phyloP scores from a whole-genome alignment of 768 basidiomycete genomes.

The Pisolithus tinctorius region DNA sequence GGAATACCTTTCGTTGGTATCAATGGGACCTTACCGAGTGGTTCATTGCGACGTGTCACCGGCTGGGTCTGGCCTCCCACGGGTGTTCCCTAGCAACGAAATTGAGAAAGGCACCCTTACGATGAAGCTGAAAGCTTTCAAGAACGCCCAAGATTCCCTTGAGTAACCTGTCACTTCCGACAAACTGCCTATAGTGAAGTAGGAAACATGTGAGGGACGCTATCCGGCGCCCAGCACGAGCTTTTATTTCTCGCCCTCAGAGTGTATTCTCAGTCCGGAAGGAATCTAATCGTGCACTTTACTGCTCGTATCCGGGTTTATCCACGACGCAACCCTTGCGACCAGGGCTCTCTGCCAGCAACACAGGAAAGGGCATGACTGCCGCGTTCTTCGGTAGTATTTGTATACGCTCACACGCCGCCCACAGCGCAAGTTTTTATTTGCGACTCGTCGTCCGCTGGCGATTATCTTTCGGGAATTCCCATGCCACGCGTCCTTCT shows the following conservation, averaged over 20 bases:
- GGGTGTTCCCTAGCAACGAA: constrained; percentile 84
- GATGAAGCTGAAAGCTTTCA: constrained; percentile 77
- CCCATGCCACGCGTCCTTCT: not conserved
- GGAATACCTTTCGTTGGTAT: constrained; percentile 77
- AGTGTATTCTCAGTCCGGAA: constrained; percentile 44
- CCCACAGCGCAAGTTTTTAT: constrained; percentile 54
- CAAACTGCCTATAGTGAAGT: constrained; percentile 68
- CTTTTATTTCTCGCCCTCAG: not conserved
- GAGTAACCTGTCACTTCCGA: constrained; percentile 52
- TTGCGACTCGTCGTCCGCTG: not conserved
- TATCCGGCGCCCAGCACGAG: not conserved
- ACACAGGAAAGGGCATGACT: constrained; percentile 77
- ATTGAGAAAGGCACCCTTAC: constrained; percentile 74
- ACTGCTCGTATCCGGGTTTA: constrained; percentile 76
- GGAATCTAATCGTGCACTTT: constrained; percentile 59
- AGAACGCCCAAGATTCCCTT: constrained; percentile 53
- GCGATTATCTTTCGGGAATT: too few species aligned
- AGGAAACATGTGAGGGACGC: constrained; percentile 65
- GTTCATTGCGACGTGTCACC: constrained; percentile 68
- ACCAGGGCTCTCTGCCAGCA: constrained; percentile 48
- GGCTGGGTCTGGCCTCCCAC: constrained; percentile 66
- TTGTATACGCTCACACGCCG: constrained; percentile 78
- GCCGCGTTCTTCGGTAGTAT: constrained; percentile 81
- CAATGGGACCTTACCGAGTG: constrained; percentile 66
- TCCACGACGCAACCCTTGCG: constrained; percentile 88